Evolutionary conservation across 257 asterid genomes (phyloP).

Genomic region (Haberlea rhodopensis): DNA sequence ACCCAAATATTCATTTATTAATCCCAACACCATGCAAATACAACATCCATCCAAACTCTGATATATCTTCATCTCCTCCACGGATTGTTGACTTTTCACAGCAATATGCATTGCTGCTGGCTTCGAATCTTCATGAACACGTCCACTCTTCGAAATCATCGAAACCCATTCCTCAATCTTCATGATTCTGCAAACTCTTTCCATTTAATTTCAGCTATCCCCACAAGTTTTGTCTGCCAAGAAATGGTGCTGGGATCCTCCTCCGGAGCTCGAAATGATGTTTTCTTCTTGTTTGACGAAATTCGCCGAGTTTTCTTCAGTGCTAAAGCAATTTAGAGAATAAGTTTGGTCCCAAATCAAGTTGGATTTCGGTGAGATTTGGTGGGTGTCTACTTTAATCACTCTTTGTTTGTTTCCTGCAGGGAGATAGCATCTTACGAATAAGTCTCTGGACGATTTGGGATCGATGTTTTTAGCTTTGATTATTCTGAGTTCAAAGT

Average conservation of each 20-base stretch:
- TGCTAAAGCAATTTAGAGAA: slow-evolving; percentile 47
- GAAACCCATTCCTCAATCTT: slow-evolving; percentile 50
- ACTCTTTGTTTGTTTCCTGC: slow-evolving; percentile 43
- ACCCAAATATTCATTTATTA: too few relatives aligned
- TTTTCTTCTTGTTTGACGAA: slow-evolving; percentile 40
- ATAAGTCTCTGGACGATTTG: slow-evolving; percentile 33
- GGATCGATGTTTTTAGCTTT: slow-evolving; percentile 45
- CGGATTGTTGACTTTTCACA: slow-evolving; percentile 36
- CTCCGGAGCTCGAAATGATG: slow-evolving; percentile 49
- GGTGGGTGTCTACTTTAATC: slow-evolving; percentile 37
- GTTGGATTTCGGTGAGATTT: slow-evolving; percentile 45
- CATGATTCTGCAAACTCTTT: slow-evolving; percentile 35
- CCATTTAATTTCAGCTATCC: slow-evolving; percentile 58
- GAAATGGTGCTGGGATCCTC: slow-evolving; percentile 32
- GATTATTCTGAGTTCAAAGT: slow-evolving; percentile 41
- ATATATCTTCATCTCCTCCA: not conserved
- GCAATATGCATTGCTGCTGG: slow-evolving; percentile 49
- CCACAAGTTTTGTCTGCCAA: slow-evolving; percentile 51
- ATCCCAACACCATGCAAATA: slow-evolving; percentile 32
- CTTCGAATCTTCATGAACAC: slow-evolving; percentile 37
- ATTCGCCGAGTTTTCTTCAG: slow-evolving; percentile 35
- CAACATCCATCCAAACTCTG: slow-evolving; percentile 23
- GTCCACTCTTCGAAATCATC: slow-evolving; percentile 30
- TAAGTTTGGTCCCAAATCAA: slow-evolving; percentile 50
- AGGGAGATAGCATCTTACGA: slow-evolving; percentile 62